Conservation (phyloP, 148 eudicot genomes). For the Cornus suecica region DNA sequence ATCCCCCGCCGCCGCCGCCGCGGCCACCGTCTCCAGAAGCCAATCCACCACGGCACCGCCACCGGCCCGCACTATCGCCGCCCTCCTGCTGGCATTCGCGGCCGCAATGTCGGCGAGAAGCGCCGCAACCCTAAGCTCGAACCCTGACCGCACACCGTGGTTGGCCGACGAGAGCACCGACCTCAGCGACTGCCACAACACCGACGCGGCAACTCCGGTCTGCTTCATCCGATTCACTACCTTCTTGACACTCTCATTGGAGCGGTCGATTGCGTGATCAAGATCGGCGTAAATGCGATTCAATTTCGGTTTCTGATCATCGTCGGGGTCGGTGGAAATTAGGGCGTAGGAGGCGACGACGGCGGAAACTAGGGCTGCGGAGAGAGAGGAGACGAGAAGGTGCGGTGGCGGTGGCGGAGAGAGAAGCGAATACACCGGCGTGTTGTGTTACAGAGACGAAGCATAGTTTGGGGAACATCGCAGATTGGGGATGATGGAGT, state of each 20-base stretch:
- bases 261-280: constrained; percentile 35
- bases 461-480: constrained; percentile 33
- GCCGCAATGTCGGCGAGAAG: constrained; percentile 92
- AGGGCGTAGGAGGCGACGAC: constrained; percentile 28
- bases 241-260: constrained; percentile 37
- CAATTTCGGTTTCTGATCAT: neutral
- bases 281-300: constrained; percentile 24
- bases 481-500: no score
- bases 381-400: constrained; percentile 19
- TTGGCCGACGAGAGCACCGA: constrained; percentile 80
- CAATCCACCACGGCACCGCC: constrained; percentile 89
- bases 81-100: constrained; percentile 65
- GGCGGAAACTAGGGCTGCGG: constrained; percentile 33
- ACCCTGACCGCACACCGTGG: constrained; percentile 77
- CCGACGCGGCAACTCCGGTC: constrained; percentile 75
- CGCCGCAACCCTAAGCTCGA: constrained; percentile 88
- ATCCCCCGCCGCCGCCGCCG: constrained; percentile 34
- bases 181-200: constrained; percentile 66
- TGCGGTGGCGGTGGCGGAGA: constrained; percentile 14
- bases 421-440: constrained; percentile 23
- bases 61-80: constrained; percentile 84
- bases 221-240: constrained; percentile 51
- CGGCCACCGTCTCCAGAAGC: constrained; percentile 63
- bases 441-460: constrained; percentile 20
- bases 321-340: neutral